A percentile compares a stretch with the other conserved stretches of the same genome.
Evolutionary conservation across 495 filamentous ascomycete genomes (phyloP).

Genomic region (Penicillium subrubescens): DNA sequence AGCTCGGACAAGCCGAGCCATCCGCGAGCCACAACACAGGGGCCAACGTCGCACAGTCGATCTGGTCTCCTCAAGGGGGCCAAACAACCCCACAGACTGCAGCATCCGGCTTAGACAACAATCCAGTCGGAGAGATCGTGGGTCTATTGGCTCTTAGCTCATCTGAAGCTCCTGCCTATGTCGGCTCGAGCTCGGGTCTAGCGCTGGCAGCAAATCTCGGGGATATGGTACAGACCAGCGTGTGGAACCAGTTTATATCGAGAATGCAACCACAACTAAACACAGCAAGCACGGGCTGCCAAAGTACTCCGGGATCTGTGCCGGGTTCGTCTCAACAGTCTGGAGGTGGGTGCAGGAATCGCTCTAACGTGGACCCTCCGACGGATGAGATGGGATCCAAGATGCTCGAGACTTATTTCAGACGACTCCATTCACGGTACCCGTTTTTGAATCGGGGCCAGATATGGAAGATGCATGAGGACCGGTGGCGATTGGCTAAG

Average conservation of each 20-base stretch:
- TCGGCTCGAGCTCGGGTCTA: conserved; percentile 56
- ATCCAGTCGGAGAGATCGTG: conserved; percentile 53
- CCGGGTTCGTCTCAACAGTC: conserved; percentile 14
- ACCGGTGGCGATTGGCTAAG: conserved; percentile 45
- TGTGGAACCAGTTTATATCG: conserved; percentile 53
- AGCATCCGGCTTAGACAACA: conserved; percentile 36
- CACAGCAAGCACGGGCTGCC: neutral
- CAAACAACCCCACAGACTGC: conserved; percentile 26
- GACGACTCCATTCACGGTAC: conserved; percentile 49
- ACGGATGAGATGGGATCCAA: conserved; percentile 49
- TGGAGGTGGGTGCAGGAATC: conserved; percentile 8
- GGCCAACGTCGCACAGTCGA: conserved; percentile 22
- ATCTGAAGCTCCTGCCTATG: conserved; percentile 52
- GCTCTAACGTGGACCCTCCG: conserved; percentile 49
- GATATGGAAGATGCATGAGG: conserved; percentile 47
- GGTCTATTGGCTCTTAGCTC: conserved; percentile 53
- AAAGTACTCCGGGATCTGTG: conserved; percentile 2
- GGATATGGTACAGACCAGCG: conserved; percentile 56
- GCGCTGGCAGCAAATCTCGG: conserved; percentile 51
- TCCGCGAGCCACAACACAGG: conserved; percentile 18
- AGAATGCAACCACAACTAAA: conserved; percentile 33
- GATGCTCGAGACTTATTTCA: conserved; percentile 51
- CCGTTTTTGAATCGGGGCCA: conserved; percentile 52
- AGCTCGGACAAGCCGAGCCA: conserved; percentile 29
- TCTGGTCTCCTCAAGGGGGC: conserved; percentile 30